A percentile compares a stretch with the other conserved stretches of the same genome.
Conservation (phyloP, 2,329 filamentous ascomycete species). For the Sclerotinia spermophila region DNA sequence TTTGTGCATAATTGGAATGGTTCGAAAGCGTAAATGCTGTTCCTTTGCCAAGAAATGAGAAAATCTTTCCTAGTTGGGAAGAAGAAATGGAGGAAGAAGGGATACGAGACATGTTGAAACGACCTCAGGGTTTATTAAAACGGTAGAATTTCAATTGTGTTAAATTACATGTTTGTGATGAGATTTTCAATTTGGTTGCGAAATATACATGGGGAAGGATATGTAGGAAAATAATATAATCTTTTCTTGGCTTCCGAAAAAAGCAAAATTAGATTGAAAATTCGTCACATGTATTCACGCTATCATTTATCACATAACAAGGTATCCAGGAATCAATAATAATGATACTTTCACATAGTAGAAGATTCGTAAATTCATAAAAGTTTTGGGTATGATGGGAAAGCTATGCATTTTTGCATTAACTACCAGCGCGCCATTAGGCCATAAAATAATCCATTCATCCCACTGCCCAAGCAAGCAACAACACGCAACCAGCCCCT, state of each 20-base stretch:
- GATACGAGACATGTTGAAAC: slow-evolving; percentile 12
- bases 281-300: not conserved
- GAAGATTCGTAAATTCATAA: slow-evolving; percentile 24
- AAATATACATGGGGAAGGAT: slow-evolving; percentile 3
- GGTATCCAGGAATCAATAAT: not conserved
- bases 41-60: not conserved
- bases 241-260: not conserved
- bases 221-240: not conserved
- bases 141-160: not conserved
- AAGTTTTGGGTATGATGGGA: slow-evolving; percentile 23
- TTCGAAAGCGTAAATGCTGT: not conserved
- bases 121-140: not conserved
- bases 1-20: slow-evolving; percentile 18
- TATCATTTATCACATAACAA: slow-evolving; percentile 9
- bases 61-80: not conserved
- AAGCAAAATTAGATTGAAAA: not conserved
- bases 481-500: slow-evolving; percentile 28
- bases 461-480: slow-evolving; percentile 28
- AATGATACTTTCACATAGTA: slow-evolving; percentile 12
- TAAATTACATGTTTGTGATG: not conserved
- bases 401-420: slow-evolving; percentile 28
- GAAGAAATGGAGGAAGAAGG: not conserved
- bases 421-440: slow-evolving; percentile 20
- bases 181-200: not conserved
- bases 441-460: slow-evolving; percentile 29